Conservation (phyloP, 176 grass and related monocot species). For the Thinopyrum elongatum region DNA sequence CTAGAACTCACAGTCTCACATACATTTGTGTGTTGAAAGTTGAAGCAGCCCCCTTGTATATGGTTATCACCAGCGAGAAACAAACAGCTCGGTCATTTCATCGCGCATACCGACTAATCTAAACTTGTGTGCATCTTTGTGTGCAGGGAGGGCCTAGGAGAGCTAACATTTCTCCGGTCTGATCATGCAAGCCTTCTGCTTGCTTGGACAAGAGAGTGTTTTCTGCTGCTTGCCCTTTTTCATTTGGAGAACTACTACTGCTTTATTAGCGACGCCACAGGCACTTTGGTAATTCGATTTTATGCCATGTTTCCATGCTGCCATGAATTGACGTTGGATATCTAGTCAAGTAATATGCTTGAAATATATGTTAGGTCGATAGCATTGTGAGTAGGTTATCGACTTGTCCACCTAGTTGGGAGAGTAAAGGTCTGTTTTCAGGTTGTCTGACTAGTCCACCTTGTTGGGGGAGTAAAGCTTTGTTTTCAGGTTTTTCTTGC, state of each 20-base stretch:
- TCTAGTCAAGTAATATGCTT: neutral
- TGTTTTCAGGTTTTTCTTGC: too few relatives aligned
- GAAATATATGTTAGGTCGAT: neutral
- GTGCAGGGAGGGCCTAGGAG: neutral
- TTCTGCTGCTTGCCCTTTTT: neutral
- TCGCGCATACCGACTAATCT: neutral
- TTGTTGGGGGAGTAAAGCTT: too few relatives aligned
- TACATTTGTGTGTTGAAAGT: neutral
- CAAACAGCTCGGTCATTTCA: neutral
- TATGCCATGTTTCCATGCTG: neutral
- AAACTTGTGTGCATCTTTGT: neutral
- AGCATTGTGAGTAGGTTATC: neutral
- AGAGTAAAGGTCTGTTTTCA: neutral
- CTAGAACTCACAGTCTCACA: neutral
- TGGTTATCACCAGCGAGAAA: neutral
- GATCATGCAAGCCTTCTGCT: neutral
- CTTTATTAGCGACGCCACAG: too few relatives aligned
- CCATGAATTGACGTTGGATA: neutral
- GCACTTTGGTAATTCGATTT: neutral
- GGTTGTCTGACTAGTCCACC: too few relatives aligned
- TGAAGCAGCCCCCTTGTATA: neutral
- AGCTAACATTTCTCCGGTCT: neutral
- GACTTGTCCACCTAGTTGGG: too few relatives aligned
- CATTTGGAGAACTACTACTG: neutral
- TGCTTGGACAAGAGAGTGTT: neutral